Evolutionary conservation across 1,139 yeast species (phyloP), one percentile per base, ranked within the genome.

Genomic region (Zygotorulaspora mrakii): DNA sequence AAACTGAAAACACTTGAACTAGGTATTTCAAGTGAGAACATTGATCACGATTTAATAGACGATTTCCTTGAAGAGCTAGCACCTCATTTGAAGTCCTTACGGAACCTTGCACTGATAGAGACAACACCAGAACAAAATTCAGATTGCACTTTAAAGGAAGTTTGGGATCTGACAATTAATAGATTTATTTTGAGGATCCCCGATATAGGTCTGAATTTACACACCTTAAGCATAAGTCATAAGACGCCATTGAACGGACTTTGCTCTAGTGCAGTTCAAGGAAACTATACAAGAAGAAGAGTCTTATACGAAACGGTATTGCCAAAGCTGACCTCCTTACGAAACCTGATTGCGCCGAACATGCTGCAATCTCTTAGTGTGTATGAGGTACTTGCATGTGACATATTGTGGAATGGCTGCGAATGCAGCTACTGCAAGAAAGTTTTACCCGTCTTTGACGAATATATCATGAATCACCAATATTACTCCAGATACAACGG

Each of bases 401-500:
- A 79, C 46, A 49, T 82, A 39, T 59, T 83, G 29, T 83, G 89
- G 88, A 82, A 81, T 56, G 89, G 89, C 0, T 82, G 91, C 58
- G 71, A 71, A 39, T 82, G 94, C 55, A 46, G 49, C 0, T 74
- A 71, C 47, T 82, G 94, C 53, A 53, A 54, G 2, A 59, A 62
- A 25, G 71, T 71, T 39, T 61, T 82, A 18, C 70, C 69, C 0
- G 48, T 70, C 9, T 65, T 79, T 35, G 94, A 83, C 50, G 67
- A 72, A 13, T 81, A 69, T 48, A 57, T 82, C 38, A 70, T 79
- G 70, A 70, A 73, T 39, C 91, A 83, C 52, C 76, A 76, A 40
- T 79, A 77, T 54, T 79, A 69, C 50, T 74, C 74, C 45, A 55
- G 57, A 3, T 55, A 64, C 2, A 64, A 66, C 7, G 68, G 71